These are phyloP conservation scores for Heritiera littoralis DNA, from an alignment of 345 rosid genomes.

Conservation along the genomic window DNA sequence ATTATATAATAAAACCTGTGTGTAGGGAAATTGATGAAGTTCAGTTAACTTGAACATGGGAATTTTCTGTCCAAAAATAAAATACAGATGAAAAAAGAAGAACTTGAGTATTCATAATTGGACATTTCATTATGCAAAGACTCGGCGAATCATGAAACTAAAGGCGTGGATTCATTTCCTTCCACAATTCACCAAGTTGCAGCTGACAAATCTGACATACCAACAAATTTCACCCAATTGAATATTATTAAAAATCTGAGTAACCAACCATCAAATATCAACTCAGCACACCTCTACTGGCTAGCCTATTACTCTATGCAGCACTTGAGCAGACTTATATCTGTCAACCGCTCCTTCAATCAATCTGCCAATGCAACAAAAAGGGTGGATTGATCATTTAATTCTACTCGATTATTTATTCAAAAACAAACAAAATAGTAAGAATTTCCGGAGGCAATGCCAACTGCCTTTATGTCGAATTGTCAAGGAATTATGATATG, in stretches of 20 bases:
- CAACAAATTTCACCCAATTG: neutral
- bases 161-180: neutral
- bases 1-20: neutral
- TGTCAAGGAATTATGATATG: neutral
- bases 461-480: neutral
- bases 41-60: neutral
- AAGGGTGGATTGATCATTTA: neutral
- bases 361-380: neutral
- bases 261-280: neutral
- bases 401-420: neutral
- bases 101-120: neutral
- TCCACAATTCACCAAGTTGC: neutral
- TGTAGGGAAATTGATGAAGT: neutral
- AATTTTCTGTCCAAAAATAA: neutral
- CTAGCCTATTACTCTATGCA: neutral
- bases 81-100: neutral
- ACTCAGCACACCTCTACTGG: neutral
- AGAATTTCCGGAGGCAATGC: slow-evolving; percentile 5
- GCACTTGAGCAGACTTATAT: neutral
- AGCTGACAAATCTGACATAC: neutral
- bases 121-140: neutral
- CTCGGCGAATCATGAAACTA: neutral
- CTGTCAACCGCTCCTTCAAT: neutral
- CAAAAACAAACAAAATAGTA: neutral
- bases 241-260: neutral